Conservation (phyloP, 2,329 filamentous ascomycete species). For the Thelonectria discophora region DNA sequence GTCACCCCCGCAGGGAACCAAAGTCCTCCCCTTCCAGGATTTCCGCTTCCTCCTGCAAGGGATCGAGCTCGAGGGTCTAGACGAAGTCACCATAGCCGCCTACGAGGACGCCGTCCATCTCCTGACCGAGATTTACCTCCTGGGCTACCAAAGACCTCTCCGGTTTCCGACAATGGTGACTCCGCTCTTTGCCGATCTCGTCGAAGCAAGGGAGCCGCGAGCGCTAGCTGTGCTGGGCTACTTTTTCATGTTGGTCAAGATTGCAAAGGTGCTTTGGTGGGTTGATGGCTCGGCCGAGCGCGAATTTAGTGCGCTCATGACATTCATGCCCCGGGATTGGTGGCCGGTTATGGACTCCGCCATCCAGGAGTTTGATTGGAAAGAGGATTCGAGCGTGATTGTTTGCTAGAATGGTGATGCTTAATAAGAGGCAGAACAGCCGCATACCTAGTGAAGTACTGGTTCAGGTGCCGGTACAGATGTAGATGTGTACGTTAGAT, state of each 20-base stretch:
- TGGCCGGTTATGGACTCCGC: constrained; percentile 20
- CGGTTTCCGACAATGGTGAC: constrained; percentile 12
- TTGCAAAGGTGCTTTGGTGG: constrained; percentile 16
- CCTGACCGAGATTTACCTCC: not conserved
- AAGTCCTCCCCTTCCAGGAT: not conserved
- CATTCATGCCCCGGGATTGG: constrained; percentile 15
- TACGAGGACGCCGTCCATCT: constrained; percentile 2
- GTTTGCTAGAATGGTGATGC: not conserved
- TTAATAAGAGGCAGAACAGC: too few species aligned
- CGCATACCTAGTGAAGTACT: too few species aligned
- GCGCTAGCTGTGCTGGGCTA: constrained; percentile 16
- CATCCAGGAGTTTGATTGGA: constrained; percentile 15
- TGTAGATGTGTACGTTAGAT: too few species aligned
- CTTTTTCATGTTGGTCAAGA: constrained; percentile 23
- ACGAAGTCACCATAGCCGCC: not conserved
- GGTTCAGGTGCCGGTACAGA: too few species aligned
- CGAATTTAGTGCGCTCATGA: constrained; percentile 22
- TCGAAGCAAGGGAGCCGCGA: constrained; percentile 14
- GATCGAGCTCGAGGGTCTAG: not conserved
- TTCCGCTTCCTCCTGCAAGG: constrained; percentile 15
- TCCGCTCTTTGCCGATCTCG: constrained; percentile 4
- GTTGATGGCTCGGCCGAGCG: constrained; percentile 17
- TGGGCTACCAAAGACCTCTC: not conserved
- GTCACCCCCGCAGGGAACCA: not conserved
- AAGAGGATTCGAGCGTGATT: not conserved